Conservation (phyloP, 257 asterid species). For the Solanum pimpinellifolium region DNA sequence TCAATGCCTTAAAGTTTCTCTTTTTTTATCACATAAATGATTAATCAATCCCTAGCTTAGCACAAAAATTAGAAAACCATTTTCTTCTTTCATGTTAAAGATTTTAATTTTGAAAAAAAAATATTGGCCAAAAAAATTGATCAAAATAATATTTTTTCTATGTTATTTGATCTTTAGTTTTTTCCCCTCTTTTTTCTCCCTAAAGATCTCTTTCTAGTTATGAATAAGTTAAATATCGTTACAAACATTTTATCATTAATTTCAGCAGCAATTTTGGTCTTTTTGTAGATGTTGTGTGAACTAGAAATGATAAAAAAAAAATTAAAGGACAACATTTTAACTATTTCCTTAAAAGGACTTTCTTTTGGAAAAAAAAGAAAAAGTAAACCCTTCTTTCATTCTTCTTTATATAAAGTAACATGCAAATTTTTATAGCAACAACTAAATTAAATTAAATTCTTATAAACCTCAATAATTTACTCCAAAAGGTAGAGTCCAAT, state of each 20-base stretch:
- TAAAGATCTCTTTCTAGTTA: not conserved
- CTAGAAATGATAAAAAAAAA: not conserved
- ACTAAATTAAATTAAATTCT: not conserved
- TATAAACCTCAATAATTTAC: not conserved
- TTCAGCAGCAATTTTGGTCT: not conserved
- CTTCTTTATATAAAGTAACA: not conserved
- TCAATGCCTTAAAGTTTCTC: not conserved
- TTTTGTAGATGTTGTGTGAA: not conserved
- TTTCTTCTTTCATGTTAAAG: not conserved
- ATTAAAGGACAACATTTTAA: not conserved
- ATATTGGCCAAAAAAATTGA: too few relatives aligned
- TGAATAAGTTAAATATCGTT: not conserved
- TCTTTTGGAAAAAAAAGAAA: not conserved
- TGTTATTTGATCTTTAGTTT: not conserved
- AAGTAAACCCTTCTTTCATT: not conserved
- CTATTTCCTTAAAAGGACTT: not conserved
- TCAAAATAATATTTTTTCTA: too few relatives aligned
- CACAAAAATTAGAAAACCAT: not conserved
- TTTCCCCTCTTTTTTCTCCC: not conserved
- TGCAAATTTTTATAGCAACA: not conserved
- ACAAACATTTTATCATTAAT: not conserved
- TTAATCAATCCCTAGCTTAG: not conserved
- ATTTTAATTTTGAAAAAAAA: not conserved
- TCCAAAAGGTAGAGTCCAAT: not conserved
- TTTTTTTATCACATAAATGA: not conserved